phyloP scores from a whole-genome alignment of 495 filamentous ascomycete species.

The Xylaria longipes region DNA sequence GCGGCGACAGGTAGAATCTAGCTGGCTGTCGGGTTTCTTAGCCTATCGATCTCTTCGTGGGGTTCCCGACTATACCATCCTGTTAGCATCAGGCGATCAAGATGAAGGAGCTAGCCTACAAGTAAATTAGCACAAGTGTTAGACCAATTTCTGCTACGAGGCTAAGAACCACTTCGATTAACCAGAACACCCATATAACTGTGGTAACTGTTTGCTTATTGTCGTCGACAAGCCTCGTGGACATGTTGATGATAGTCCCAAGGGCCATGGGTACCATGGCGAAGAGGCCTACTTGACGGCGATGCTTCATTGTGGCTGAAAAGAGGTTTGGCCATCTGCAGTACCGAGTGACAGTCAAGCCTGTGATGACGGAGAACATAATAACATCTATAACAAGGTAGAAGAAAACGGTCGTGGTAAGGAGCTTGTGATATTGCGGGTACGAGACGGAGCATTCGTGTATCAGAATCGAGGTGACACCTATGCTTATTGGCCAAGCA shows the following conservation, averaged over 20 bases:
- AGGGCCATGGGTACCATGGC: neutral
- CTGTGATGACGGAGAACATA: no score
- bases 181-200: neutral
- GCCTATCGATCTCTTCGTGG: neutral
- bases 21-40: neutral
- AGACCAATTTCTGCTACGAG: neutral
- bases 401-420: neutral
- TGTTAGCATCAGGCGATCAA: neutral
- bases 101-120: neutral
- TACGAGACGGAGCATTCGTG: neutral
- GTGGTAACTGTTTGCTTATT: no score
- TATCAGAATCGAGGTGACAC: neutral
- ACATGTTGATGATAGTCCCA: neutral
- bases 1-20: neutral
- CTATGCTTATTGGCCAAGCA: neutral
- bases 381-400: neutral
- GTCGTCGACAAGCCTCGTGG: neutral
- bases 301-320: neutral
- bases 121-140: neutral
- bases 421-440: neutral
- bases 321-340: neutral
- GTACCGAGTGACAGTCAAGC: neutral
- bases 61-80: neutral
- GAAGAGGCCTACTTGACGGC: neutral
- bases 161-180: neutral